These are phyloP conservation scores for Periconia macrospinosa DNA, from an alignment of 2,329 filamentous ascomycete species.

Conservation along the genomic window DNA sequence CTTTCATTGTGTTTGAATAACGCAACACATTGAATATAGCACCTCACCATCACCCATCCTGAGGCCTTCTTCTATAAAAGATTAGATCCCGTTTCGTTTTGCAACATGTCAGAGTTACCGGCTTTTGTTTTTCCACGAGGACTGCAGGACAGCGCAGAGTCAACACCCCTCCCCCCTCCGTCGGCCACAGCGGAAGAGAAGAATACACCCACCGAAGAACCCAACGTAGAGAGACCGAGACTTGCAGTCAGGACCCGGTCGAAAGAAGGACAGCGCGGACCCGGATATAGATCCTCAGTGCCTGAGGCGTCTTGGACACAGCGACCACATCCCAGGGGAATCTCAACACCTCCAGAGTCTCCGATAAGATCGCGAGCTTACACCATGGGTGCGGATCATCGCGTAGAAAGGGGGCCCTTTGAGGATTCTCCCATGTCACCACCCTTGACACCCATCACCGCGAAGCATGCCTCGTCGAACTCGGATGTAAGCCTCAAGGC, in stretches of 20 bases:
- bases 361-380: slow-evolving; percentile 19
- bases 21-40: not conserved
- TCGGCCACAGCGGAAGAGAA: slow-evolving; percentile 2
- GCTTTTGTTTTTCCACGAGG: slow-evolving; percentile 7
- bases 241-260: not conserved
- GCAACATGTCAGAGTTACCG: slow-evolving; percentile 4
- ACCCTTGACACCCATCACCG: slow-evolving; percentile 29
- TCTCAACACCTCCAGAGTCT: slow-evolving; percentile 31
- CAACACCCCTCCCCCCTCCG: not conserved
- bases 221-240: not conserved
- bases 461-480: slow-evolving; percentile 20
- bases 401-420: not conserved
- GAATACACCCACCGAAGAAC: not conserved
- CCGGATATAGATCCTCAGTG: slow-evolving; percentile 10
- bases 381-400: slow-evolving; percentile 17
- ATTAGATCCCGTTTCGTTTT: not conserved
- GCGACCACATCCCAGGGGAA: slow-evolving; percentile 6
- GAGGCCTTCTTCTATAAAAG: not conserved
- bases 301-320: slow-evolving; percentile 3
- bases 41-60: not conserved
- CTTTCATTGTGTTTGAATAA: not conserved
- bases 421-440: slow-evolving; percentile 18
- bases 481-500: slow-evolving; percentile 7
- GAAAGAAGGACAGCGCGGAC: not conserved
- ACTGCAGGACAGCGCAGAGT: not conserved